phyloP scores from a whole-genome alignment of 441 rosid genomes.

The Gossypium laxum region DNA sequence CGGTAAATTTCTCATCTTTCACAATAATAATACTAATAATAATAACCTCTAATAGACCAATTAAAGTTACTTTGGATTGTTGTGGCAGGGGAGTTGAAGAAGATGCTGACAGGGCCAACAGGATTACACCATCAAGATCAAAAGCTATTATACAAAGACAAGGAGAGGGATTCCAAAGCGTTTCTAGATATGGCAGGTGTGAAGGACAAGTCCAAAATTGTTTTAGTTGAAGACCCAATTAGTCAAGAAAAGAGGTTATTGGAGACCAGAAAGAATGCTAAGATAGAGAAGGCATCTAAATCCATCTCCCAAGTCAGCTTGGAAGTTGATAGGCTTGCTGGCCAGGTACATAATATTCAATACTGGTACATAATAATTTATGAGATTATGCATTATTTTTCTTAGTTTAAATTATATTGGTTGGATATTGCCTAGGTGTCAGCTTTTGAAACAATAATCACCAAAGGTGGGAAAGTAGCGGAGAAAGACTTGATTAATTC shows the following conservation, averaged over 20 bases:
- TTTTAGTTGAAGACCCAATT: slow-evolving; percentile 69
- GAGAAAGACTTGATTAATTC: slow-evolving; percentile 58
- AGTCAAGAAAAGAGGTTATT: slow-evolving; percentile 75
- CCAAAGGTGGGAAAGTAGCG: slow-evolving; percentile 64
- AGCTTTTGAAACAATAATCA: slow-evolving; percentile 50
- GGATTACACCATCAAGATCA: slow-evolving; percentile 85
- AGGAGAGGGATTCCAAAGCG: slow-evolving; percentile 77
- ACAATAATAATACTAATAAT: not conserved
- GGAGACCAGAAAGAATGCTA: slow-evolving; percentile 75
- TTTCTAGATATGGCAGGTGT: slow-evolving; percentile 84
- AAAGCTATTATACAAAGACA: slow-evolving; percentile 73
- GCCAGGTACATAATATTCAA: slow-evolving; percentile 37
- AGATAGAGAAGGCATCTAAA: slow-evolving; percentile 73
- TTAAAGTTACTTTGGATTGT: not conserved
- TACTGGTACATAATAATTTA: not conserved
- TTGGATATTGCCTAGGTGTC: slow-evolving; percentile 49
- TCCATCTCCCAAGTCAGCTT: slow-evolving; percentile 78
- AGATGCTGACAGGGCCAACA: slow-evolving; percentile 71
- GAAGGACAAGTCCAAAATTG: slow-evolving; percentile 79
- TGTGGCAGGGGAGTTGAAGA: slow-evolving; percentile 80
- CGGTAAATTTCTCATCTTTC: slow-evolving; percentile 32
- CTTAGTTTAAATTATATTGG: not conserved
- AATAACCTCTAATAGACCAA: not conserved
- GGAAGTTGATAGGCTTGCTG: slow-evolving; percentile 76
- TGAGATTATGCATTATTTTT: not conserved